Evolutionary conservation across 2,329 filamentous ascomycete species (phyloP).

Genomic region (Exophiala mesophila): DNA sequence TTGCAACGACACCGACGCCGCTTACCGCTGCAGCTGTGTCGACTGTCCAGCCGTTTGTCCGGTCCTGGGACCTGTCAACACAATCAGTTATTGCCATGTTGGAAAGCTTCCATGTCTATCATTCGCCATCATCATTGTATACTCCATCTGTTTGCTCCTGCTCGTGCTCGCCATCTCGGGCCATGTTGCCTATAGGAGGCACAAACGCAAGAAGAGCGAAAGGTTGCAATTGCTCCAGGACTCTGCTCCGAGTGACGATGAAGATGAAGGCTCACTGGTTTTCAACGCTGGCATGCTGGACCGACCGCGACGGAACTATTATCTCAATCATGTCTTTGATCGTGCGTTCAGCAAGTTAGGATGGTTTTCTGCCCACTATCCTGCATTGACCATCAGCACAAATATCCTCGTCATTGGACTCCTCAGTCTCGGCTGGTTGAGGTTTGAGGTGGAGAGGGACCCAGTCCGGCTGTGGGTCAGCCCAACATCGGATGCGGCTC

Average conservation of each 20-base stretch:
- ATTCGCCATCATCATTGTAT: conserved; percentile 84
- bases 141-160: conserved; percentile 67
- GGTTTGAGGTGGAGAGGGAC: conserved; percentile 83
- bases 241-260: conserved; percentile 77
- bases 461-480: conserved; percentile 96
- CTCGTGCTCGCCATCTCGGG: conserved; percentile 64
- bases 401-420: conserved; percentile 72
- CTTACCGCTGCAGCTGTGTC: conserved; percentile 85
- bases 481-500: conserved; percentile 80
- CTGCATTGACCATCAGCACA: conserved; percentile 70
- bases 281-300: conserved; percentile 73
- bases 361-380: conserved; percentile 74
- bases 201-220: conserved; percentile 70
- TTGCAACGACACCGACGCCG: conserved; percentile 83
- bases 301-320: conserved; percentile 71
- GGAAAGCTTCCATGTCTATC: conserved; percentile 88
- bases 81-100: conserved; percentile 69
- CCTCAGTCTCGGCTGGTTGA: conserved; percentile 80
- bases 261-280: conserved; percentile 74
- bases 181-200: conserved; percentile 70
- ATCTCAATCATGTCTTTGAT: conserved; percentile 78
- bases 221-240: conserved; percentile 83
- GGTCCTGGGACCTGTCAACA: conserved; percentile 68
- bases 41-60: conserved; percentile 87
- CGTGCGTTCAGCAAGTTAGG: conserved; percentile 75